Conservation (phyloP, 805 yeast genomes). For the Candida tammaniensis region DNA sequence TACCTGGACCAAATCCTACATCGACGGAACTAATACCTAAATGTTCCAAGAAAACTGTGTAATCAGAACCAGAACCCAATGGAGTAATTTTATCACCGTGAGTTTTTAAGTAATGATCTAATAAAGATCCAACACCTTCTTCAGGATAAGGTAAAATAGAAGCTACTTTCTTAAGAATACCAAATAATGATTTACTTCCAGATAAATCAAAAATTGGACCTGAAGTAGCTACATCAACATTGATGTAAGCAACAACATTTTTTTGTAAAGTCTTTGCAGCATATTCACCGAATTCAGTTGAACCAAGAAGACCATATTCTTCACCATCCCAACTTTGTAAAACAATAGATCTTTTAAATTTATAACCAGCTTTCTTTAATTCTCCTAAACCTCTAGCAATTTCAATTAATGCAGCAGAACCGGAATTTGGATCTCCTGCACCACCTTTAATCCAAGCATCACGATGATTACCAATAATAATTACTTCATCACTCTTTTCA, state of each 20-base stretch:
- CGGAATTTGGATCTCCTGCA: conserved; percentile 47
- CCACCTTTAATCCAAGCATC: conserved; percentile 51
- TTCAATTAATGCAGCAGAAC: conserved; percentile 41
- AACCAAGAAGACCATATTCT: conserved; percentile 52
- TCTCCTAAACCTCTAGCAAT: conserved; percentile 42
- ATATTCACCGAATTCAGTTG: conserved; percentile 56
- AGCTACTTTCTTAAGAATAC: conserved; percentile 44
- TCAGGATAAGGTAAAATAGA: conserved; percentile 44
- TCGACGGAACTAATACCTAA: conserved; percentile 65
- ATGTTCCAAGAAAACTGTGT: conserved; percentile 60
- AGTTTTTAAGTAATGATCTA: conserved; percentile 44
- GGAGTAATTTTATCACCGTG: conserved; percentile 33
- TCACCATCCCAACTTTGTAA: conserved; percentile 44
- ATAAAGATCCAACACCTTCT: conserved; percentile 38
- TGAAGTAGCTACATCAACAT: conserved; percentile 49
- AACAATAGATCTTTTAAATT: conserved; percentile 37
- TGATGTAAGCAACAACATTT: conserved; percentile 49
- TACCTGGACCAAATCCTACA: conserved; percentile 39
- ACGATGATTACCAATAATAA: conserved; percentile 44
- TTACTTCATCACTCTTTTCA: conserved; percentile 34
- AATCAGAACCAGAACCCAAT: conserved; percentile 54
- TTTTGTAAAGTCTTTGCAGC: conserved; percentile 36
- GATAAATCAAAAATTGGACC: conserved; percentile 49
- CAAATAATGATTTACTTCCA: conserved; percentile 57
- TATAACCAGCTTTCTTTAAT: conserved; percentile 34